Conservation (phyloP, 352 stramenopile genomes). For the Globisporangium ultimum region DNA sequence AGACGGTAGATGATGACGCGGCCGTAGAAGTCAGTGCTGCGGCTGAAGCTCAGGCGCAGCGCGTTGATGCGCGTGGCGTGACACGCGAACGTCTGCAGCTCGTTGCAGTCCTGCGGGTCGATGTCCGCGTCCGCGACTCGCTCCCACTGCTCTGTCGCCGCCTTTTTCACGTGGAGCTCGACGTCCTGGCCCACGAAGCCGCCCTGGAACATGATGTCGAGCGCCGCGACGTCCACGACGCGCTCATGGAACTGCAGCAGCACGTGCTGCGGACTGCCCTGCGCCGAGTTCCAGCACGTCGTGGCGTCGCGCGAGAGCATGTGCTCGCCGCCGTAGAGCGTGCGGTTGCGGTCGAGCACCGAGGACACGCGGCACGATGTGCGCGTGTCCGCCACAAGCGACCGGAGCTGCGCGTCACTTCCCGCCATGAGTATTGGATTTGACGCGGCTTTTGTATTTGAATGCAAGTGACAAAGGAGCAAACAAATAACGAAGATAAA, state of each 20-base stretch:
- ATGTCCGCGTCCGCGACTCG: conserved; percentile 18
- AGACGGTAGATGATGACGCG: conserved; percentile 65
- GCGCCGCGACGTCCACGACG: conserved; percentile 24
- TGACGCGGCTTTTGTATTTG: neutral
- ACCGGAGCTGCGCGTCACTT: conserved; percentile 9
- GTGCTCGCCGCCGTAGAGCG: conserved; percentile 52
- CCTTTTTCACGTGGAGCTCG: conserved; percentile 27
- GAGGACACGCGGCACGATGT: conserved; percentile 66
- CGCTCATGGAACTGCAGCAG: conserved; percentile 55
- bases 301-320: conserved; percentile 44
- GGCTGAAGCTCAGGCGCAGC: conserved; percentile 46
- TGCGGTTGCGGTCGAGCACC: conserved; percentile 63
- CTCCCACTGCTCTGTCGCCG: conserved; percentile 21
- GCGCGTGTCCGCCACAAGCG: conserved; percentile 31
- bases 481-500: too few species aligned
- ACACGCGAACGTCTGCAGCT: conserved; percentile 43
- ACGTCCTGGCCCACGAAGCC: conserved; percentile 71
- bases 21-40: conserved; percentile 74
- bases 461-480: too few species aligned
- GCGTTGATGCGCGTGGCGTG: conserved; percentile 24
- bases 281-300: conserved; percentile 71
- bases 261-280: conserved; percentile 62
- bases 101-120: conserved; percentile 51
- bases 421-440: neutral
- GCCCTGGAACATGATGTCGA: conserved; percentile 75